Evolutionary conservation across 371 early-diverging fungal species (phyloP), one percentile per base, ranked within the genome.

Genomic region (Scutellospora calospora): DNA sequence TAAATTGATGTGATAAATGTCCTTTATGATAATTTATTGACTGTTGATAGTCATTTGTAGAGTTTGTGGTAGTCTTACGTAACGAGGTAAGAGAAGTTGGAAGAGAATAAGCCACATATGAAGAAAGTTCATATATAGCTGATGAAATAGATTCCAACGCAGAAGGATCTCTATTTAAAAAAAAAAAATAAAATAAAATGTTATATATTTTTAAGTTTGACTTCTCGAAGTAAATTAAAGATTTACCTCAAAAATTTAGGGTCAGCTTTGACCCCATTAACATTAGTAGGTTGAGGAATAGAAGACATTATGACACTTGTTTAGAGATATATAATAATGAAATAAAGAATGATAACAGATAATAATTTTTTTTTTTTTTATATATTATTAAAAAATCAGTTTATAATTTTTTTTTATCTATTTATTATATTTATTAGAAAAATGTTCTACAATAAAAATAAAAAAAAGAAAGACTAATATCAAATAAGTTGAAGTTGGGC

Each of bases 121-220:
- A 66, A 18, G 79, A 78, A 16, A 78, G 27, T 1, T 68, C 79
- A 52, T 78, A 68, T 14, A 78, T 12, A 14, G 79, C 79, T 20
- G 79, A 78, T 29, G 79, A 66, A 63, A 78, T 66, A n/a, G 79
- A 78, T 35, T 78, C 79, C 20, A 78, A 22, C 9, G 79, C 60
- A 29, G 79, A 78, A 31, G 79, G 79, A 41, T 78, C 79, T 78
- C 79, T 78, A 27, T 41, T 49, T 27, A 29, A 77, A 35, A 31
- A 52, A 45, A 29, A 77, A 35, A 31, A 52, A 8, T 5, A 52
- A 65, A 35, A 27, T 27, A 31, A 62, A 14, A 65, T 18, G 27
- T 11, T 49, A 57, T n/a, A 57, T 16, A 11, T 57, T 57, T 14
- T 57, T 22, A 1, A n/a, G 57, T 57, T 16, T 8, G 5, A n/a